Evolutionary conservation across 2,329 filamentous ascomycete genomes (phyloP), one percentile per base, ranked within the genome.

Genomic region (Fusarium mundagurra): DNA sequence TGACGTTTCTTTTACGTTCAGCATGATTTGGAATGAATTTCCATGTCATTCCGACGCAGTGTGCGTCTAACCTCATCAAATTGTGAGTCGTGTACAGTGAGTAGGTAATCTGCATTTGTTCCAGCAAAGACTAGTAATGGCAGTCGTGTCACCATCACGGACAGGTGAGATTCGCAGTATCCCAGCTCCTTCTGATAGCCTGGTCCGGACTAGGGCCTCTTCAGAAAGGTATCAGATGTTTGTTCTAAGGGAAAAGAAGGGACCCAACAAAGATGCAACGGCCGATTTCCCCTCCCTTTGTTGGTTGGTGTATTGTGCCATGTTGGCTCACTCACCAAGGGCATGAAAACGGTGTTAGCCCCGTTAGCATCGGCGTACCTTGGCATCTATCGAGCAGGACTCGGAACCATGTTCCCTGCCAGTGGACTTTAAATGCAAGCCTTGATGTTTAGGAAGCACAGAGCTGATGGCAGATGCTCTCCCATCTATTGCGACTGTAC

Each of bases 371-470:
- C 43, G 61, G 53, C 47, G 47, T 44, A 57, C 51, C 58, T 73
- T 71, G 61, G 47, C 61, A 73, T 66, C 55, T 73, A 63, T 71
- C 51, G 39, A 61, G 24, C 47, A 67, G 41, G 20, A 59, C 29
- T 48, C 43, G 51, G 38, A 69, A 61, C 61, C 70, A 71, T 73
- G 70, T 67, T 67, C 67, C 68, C 67, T 64, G 54, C 55, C 43
- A 33, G 48, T 67, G 67, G 68, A 38, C 55, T 71, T 64, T 8
- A 24, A 31, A 48, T 50, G 57, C 39, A 36, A 71, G 41, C 51
- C 51, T 34, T 71, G 16, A 51, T 39, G 38, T n/a, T 51, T 18
- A 45, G 24, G 47, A 31, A 55, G 38, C 43, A 60, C 27, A 59
- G 51, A 60, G 63, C 48, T 69, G 47, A 33, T 51, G 43, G 38